These are phyloP conservation scores for Rhazya stricta DNA, from an alignment of 257 asterid species.

Conservation along the genomic window DNA sequence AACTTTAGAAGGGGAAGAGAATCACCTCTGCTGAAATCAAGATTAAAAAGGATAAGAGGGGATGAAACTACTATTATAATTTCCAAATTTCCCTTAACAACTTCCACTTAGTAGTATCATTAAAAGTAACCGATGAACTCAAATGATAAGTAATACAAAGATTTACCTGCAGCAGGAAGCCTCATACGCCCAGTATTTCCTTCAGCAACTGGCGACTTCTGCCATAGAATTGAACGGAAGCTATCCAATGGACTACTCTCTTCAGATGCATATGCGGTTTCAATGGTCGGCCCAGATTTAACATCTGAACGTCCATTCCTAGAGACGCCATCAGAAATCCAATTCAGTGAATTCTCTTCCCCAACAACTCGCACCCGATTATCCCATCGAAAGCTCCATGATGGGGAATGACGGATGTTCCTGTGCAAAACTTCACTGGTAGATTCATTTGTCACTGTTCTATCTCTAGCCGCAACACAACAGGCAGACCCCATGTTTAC, in stretches of 20 bases:
- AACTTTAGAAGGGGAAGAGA: background rate
- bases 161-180: slow-evolving; percentile 67
- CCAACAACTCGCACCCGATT: slow-evolving; percentile 86
- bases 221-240: slow-evolving; percentile 57
- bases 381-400: slow-evolving; percentile 97
- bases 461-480: slow-evolving; percentile 85
- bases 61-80: background rate
- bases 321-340: slow-evolving; percentile 47
- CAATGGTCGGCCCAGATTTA: slow-evolving; percentile 57
- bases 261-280: slow-evolving; percentile 69
- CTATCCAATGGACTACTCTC: slow-evolving; percentile 78
- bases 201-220: slow-evolving; percentile 70
- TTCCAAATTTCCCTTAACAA: background rate
- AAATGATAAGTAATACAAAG: slow-evolving; percentile 13
- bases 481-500: slow-evolving; percentile 92
- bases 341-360: slow-evolving; percentile 70
- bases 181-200: slow-evolving; percentile 38
- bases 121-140: background rate
- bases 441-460: slow-evolving; percentile 56
- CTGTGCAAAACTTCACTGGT: slow-evolving; percentile 56
- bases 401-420: slow-evolving; percentile 74
- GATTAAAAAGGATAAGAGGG: background rate
- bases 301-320: slow-evolving; percentile 36
- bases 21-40: background rate
- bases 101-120: background rate